phyloP scores from a whole-genome alignment of 2,329 filamentous ascomycete genomes.

The Penicillium sclerotigenum region DNA sequence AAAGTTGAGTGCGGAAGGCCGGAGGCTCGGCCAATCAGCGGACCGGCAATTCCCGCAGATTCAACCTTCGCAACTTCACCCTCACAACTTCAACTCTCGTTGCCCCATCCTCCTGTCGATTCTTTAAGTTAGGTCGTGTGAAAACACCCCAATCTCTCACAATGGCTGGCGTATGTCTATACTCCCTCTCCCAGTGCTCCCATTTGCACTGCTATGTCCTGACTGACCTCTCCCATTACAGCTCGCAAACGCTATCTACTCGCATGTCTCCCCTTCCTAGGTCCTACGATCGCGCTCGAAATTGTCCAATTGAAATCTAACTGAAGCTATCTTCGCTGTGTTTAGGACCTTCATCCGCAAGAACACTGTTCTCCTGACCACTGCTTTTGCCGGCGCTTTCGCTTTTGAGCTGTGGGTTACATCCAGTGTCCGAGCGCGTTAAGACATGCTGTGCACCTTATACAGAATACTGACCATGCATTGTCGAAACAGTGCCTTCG shows the following conservation, averaged over 20 bases:
- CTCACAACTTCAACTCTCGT: slow-evolving; percentile 20
- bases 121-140: slow-evolving; percentile 14
- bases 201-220: slow-evolving; percentile 33
- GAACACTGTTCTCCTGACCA: slow-evolving; percentile 83
- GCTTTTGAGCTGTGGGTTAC: slow-evolving; percentile 82
- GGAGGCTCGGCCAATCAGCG: slow-evolving; percentile 39
- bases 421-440: slow-evolving; percentile 1
- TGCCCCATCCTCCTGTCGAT: slow-evolving; percentile 6
- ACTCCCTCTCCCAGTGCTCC: background rate
- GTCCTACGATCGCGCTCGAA: slow-evolving; percentile 16
- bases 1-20: slow-evolving; percentile 20
- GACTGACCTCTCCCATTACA: slow-evolving; percentile 35
- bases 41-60: slow-evolving; percentile 40
- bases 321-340: slow-evolving; percentile 1
- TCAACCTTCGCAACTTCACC: slow-evolving; percentile 34
- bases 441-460: background rate
- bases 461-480: slow-evolving; percentile 18
- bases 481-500: slow-evolving; percentile 65
- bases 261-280: slow-evolving; percentile 47
- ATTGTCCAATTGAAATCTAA: slow-evolving; percentile 20
- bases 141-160: slow-evolving; percentile 34
- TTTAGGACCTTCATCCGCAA: slow-evolving; percentile 75
- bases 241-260: slow-evolving; percentile 57
- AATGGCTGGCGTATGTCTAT: slow-evolving; percentile 52
- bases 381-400: slow-evolving; percentile 84